These are phyloP conservation scores for Castanospermum australe DNA, from an alignment of 306 rosid genomes.

Conservation along the genomic window DNA sequence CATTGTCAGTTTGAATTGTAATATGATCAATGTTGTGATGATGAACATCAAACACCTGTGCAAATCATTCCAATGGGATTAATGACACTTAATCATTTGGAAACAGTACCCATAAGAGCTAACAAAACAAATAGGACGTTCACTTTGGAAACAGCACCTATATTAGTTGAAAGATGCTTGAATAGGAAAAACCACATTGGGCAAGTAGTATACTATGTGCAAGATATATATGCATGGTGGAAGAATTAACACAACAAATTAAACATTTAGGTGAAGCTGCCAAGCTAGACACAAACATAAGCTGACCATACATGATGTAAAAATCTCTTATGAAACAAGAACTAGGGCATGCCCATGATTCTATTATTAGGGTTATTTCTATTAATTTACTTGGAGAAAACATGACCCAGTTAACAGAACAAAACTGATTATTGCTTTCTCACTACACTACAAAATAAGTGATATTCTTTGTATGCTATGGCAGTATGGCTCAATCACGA, in stretches of 20 bases:
- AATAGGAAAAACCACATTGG: not conserved
- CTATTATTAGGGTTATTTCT: not conserved
- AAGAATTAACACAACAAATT: not conserved
- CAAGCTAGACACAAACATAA: not conserved
- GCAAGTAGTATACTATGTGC: not conserved
- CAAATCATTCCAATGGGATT: conserved; percentile 24
- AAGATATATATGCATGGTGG: not conserved
- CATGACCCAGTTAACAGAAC: not conserved
- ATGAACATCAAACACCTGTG: conserved; percentile 86
- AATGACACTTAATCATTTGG: conserved; percentile 16
- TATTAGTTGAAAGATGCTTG: not conserved
- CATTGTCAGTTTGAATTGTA: conserved; percentile 73
- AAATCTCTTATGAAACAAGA: not conserved
- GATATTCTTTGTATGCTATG: not conserved
- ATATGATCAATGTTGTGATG: conserved; percentile 97
- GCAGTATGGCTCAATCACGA: not conserved
- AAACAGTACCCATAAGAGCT: not conserved
- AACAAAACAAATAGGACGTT: not conserved
- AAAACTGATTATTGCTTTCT: not conserved
- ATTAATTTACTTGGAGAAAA: not conserved
- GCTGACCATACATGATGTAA: not conserved
- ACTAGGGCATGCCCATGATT: not conserved
- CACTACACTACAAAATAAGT: not conserved
- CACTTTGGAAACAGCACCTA: conserved; percentile 1
- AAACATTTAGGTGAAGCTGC: conserved; percentile 13